These are phyloP conservation scores for Agapanthus africanus DNA, from an alignment of 106 monocot genomes.

Conservation along the genomic window DNA sequence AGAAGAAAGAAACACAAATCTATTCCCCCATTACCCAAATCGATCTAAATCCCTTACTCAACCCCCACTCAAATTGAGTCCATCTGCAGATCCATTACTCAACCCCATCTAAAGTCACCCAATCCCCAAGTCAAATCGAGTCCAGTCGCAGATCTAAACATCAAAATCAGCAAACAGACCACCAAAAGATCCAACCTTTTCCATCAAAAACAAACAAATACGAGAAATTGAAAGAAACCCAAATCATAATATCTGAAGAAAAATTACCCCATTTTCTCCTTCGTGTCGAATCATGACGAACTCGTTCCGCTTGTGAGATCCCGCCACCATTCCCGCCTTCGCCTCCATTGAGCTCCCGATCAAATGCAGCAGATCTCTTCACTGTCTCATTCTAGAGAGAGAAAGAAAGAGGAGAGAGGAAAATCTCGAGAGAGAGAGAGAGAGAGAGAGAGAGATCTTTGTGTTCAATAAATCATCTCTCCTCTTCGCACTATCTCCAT, in stretches of 20 bases:
- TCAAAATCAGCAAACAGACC: not conserved
- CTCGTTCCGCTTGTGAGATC: conserved; percentile 77
- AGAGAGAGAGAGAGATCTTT: not conserved
- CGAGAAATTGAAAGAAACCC: not conserved
- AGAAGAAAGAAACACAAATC: not conserved
- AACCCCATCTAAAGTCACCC: not conserved
- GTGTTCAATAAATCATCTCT: no score
- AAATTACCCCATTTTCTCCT: conserved; percentile 44
- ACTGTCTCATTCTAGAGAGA: not conserved
- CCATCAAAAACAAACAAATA: not conserved
- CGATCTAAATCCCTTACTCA: not conserved
- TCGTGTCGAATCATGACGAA: conserved; percentile 78
- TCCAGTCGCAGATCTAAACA: not conserved
- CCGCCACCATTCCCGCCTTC: conserved; percentile 82
- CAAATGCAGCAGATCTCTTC: not conserved
- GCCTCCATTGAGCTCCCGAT: conserved; percentile 42
- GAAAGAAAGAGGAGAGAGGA: not conserved
- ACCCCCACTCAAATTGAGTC: not conserved
- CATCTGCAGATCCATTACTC: not conserved
- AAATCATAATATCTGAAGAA: not conserved
- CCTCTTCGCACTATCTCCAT: not conserved
- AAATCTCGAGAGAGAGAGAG: not conserved
- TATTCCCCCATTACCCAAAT: not conserved
- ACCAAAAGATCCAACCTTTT: conserved; percentile 2
- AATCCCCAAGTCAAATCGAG: not conserved